Percentiles rank a stretch among this genome's conserved stretches.
These are phyloP conservation scores for Babjeviella inositovora DNA, from an alignment of 805 yeast genomes.

Conservation along the genomic window DNA sequence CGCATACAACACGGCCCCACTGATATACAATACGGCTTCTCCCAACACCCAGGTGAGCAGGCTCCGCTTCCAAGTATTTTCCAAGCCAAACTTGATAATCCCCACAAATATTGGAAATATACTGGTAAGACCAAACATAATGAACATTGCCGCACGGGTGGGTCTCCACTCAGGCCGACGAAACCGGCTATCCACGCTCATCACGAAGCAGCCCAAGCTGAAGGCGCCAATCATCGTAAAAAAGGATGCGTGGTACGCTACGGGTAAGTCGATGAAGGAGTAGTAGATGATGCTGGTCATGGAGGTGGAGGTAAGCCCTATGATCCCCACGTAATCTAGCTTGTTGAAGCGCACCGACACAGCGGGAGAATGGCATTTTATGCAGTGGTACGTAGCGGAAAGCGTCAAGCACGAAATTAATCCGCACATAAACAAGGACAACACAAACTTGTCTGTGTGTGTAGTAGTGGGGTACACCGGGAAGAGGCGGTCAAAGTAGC, in stretches of 20 bases:
- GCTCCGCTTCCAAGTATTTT: slow-evolving; percentile 29
- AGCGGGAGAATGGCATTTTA: slow-evolving; percentile 47
- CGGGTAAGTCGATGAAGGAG: slow-evolving; percentile 24
- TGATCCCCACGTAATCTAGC: slow-evolving; percentile 65
- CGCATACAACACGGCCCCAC: slow-evolving; percentile 73
- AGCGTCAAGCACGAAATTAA: slow-evolving; percentile 41
- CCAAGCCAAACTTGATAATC: slow-evolving; percentile 24
- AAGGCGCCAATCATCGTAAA: too few species aligned
- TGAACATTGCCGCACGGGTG: slow-evolving; percentile 63
- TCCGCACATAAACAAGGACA: slow-evolving; percentile 38
- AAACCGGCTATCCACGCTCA: slow-evolving; percentile 53
- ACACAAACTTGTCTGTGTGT: slow-evolving; percentile 28
- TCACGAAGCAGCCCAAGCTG: slow-evolving; percentile 9
- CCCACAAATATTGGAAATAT: slow-evolving; percentile 54
- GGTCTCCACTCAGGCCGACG: slow-evolving; percentile 62
- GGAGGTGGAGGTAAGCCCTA: slow-evolving; percentile 49
- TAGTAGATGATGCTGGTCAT: slow-evolving; percentile 32
- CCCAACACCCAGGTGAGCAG: slow-evolving; percentile 43
- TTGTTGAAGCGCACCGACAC: slow-evolving; percentile 46
- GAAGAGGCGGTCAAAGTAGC: slow-evolving; percentile 4
- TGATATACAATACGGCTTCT: slow-evolving; percentile 64
- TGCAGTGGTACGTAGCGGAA: slow-evolving; percentile 51
- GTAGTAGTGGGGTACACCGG: slow-evolving; percentile 10
- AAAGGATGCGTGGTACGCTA: too few species aligned
- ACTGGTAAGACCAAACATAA: slow-evolving; percentile 68